These are phyloP conservation scores for Nicotiana noctiflora DNA, from an alignment of 257 asterid species.

Conservation along the genomic window DNA sequence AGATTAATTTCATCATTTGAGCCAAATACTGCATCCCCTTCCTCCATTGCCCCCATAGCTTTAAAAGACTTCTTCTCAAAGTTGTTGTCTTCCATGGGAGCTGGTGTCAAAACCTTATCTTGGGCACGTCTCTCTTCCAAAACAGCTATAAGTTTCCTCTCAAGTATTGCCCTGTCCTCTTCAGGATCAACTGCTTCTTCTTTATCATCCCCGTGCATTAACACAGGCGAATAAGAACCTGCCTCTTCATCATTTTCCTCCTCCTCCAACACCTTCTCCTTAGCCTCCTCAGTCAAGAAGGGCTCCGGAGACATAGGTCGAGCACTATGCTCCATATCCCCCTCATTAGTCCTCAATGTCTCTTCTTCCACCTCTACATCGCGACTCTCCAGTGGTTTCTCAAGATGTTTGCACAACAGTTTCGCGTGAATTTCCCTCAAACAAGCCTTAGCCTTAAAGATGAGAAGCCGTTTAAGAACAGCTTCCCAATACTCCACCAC, in stretches of 20 bases:
- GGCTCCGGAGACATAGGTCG: constrained; percentile 19
- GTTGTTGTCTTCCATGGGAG: constrained; percentile 52
- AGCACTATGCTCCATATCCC: not conserved
- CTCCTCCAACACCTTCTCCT: constrained; percentile 30
- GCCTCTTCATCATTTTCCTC: too few species aligned
- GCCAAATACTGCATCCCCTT: constrained; percentile 88
- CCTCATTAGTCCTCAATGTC: not conserved
- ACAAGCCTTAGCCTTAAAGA: constrained; percentile 76
- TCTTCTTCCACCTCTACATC: too few species aligned
- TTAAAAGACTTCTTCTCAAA: constrained; percentile 66
- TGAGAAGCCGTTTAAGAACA: constrained; percentile 69
- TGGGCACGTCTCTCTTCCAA: constrained; percentile 68
- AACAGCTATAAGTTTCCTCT: constrained; percentile 64
- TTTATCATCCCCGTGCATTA: constrained; percentile 65
- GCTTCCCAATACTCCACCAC: constrained; percentile 96
- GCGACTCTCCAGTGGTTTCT: constrained; percentile 12
- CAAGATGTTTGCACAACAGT: constrained; percentile 55
- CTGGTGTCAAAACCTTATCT: constrained; percentile 56
- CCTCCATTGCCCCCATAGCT: constrained; percentile 87
- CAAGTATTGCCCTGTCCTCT: constrained; percentile 74
- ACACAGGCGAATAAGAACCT: constrained; percentile 74
- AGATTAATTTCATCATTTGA: constrained; percentile 66
- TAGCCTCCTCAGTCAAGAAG: constrained; percentile 34
- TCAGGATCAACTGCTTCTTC: constrained; percentile 92
- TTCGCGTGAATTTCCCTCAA: constrained; percentile 82